These are phyloP conservation scores for Macadamia integrifolia DNA, from an alignment of 164 flowering plant species.

Conservation along the genomic window DNA sequence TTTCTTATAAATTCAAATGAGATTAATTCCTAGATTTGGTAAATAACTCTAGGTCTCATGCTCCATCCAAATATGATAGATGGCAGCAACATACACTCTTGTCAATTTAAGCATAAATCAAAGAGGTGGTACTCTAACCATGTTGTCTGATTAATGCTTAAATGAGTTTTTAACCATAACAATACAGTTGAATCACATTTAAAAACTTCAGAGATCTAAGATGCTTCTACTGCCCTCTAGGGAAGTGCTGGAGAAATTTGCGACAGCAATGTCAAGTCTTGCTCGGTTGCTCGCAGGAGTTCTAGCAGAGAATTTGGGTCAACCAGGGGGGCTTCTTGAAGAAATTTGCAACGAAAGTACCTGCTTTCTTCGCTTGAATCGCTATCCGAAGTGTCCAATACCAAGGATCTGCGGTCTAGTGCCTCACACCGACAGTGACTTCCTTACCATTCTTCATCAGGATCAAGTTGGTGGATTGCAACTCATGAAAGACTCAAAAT, in stretches of 20 bases:
- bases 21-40: no score
- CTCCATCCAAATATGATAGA: no score
- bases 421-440: constrained; percentile 83
- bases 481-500: constrained; percentile 63
- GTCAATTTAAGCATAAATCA: no score
- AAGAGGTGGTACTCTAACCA: no score
- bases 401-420: constrained; percentile 49
- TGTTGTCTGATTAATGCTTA: no score
- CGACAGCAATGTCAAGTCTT: constrained; percentile 48
- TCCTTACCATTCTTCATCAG: constrained; percentile 67
- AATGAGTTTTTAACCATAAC: no score
- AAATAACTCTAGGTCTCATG: no score
- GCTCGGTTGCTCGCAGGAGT: constrained; percentile 51
- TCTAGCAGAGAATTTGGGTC: constrained; percentile 44
- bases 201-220: no score
- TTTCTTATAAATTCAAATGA: no score
- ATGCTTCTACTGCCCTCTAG: constrained; percentile 18
- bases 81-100: no score
- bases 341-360: constrained; percentile 42
- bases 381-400: constrained; percentile 53
- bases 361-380: constrained; percentile 67
- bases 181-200: no score
- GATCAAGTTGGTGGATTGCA: constrained; percentile 83
- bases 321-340: constrained; percentile 21
- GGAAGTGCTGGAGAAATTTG: constrained; percentile 48